Base-by-base conservation (phyloP, 2,329 filamentous ascomycete species). In the Nothophoma quercina region DNA sequence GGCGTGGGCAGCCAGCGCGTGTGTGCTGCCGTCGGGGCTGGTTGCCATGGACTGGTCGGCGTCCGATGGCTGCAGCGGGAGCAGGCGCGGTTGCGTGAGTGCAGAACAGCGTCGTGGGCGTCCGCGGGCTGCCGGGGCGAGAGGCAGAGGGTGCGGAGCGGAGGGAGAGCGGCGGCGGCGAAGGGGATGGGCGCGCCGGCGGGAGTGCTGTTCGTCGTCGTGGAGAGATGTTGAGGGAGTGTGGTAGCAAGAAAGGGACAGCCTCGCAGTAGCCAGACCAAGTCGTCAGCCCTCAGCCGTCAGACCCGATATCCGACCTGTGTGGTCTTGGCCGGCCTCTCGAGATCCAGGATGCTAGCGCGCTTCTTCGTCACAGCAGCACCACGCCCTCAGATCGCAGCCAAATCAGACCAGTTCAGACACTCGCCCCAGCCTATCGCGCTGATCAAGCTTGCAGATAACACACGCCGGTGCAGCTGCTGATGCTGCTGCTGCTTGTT, bases 1-100 rank as follows among this genome's bases (percentile, higher is more conserved):
- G 56, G 56, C 58, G 63, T 67, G 57, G 50, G 67, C 62, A 58
- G 64, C 65, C 63, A 63, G 60, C 52, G 64, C 62, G 44, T 36
- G 59, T 58, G 55, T 51, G 13, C 19, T 42, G 39, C 44, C n/a
- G n/a, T n/a, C n/a, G n/a, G n/a, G n/a, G n/a, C n/a, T n/a, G n/a
- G n/a, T n/a, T n/a, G n/a, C n/a, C n/a, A n/a, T n/a, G n/a, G n/a
- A n/a, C n/a, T n/a, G n/a, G n/a, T n/a, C n/a, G n/a, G n/a, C n/a
- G n/a, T n/a, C n/a, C n/a, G n/a, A n/a, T n/a, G n/a, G n/a, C n/a
- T n/a, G n/a, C n/a, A n/a, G 15, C 30, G 58, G 57, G 29, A 45
- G 34, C n/a, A 29, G 39, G 42, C 22, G 16, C 25, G 15, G 22
- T n/a, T 28, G 38, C 9, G 38, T 41, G n/a, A n/a, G 38, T 4